Base-by-base conservation (phyloP, 768 basidiomycete genomes). In the Rubroboletus pulcherrimus region DNA sequence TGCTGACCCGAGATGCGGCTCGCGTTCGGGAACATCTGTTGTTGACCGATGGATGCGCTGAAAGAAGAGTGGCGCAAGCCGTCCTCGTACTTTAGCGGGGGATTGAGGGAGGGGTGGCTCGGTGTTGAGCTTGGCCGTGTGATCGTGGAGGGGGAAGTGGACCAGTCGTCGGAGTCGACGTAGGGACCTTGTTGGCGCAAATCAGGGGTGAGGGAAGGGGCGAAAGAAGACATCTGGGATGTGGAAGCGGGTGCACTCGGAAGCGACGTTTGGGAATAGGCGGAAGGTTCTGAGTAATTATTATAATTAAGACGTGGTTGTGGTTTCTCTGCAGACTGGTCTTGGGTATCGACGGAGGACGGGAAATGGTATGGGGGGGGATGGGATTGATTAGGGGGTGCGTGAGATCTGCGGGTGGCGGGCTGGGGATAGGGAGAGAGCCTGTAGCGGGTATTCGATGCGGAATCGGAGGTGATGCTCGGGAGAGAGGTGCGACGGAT, bases 1-100 rank as follows among this genome's bases (percentile, higher is more conserved):
- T 81, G 79, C 69, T 87, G 86, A 61, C 80, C 84, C 67, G 86
- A 81, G 64, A 88, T 86, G 70, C 87, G 87, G 68, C 82, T 79
- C 67, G 85, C 78, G 70, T 79, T 82, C 69, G 78, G 76, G 70
- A 79, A 88, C 78, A 88, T 81, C 54, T 81, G 81, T 71, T 79
- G 77, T 69, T 79, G 80, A 66, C 79, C 74, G 72, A 81, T 78
- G 59, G 81, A 72, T 49, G 80, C 75, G 73, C 77, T 81, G 74
- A 85, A 82, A 61, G 85, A 84, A 65, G 84, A 74, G 76, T 86
- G 86, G 71, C 86, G 84, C 66, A 85, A 69, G 66, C 72, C 72
- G 68, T 88, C 87, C 74, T 87, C 86, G 76, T 89, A 88, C 67
- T 87, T 87, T 62, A 81, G 74, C 56, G 75, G 74, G 58, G 78